Evolutionary conservation across 2,329 filamentous ascomycete species (phyloP).

Genomic region (Penicillium sp.): DNA sequence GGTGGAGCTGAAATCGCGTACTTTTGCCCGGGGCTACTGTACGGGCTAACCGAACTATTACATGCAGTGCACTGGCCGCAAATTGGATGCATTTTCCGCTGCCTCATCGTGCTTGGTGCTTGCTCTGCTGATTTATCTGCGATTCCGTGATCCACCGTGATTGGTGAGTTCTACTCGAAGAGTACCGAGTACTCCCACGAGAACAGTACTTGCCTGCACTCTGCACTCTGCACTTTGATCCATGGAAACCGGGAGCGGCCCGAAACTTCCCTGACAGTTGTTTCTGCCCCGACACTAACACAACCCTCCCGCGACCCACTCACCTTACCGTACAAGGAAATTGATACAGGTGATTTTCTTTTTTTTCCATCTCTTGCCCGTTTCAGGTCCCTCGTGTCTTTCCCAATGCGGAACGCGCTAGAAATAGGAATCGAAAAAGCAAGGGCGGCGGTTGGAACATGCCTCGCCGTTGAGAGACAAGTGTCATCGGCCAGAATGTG

Average conservation of each 20-base stretch:
- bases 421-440: conserved; percentile 1
- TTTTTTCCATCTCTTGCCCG: background rate
- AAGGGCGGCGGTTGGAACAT: conserved; percentile 21
- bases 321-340: background rate
- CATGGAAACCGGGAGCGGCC: conserved; percentile 23
- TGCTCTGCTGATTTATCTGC: too few relatives aligned
- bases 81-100: conserved; percentile 27
- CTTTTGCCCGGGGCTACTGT: conserved; percentile 28
- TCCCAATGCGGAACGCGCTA: background rate
- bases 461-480: conserved; percentile 20
- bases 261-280: conserved; percentile 25
- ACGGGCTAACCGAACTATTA: conserved; percentile 26
- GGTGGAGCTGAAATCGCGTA: conserved; percentile 24
- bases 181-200: too few relatives aligned
- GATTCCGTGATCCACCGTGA: too few relatives aligned
- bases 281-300: background rate
- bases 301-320: background rate
- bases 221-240: background rate
- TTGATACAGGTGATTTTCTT: background rate
- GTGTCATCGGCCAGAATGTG: conserved; percentile 7
- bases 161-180: too few relatives aligned
- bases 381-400: background rate
- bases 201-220: too few relatives aligned
- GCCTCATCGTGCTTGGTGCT: conserved; percentile 7
- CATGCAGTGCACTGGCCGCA: conserved; percentile 28